Evolutionary conservation across 2,329 filamentous ascomycete genomes (phyloP).

Genomic region (Trichoderma atroviride): DNA sequence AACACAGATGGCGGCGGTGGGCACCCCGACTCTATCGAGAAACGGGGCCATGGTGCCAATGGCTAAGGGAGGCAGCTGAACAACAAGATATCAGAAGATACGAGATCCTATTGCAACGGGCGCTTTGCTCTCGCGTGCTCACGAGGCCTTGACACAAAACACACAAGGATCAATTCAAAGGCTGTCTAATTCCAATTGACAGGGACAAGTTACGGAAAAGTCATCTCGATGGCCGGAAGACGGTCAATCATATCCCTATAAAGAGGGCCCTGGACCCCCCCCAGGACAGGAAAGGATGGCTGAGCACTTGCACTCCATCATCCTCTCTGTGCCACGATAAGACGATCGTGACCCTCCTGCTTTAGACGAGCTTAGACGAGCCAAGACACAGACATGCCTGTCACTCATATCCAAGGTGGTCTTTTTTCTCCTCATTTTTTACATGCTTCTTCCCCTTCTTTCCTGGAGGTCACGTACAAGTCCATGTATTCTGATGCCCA

Average conservation of each 20-base stretch:
- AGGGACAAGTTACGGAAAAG: not conserved
- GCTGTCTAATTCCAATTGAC: not conserved
- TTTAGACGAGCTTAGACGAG: not conserved
- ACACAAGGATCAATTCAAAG: not conserved
- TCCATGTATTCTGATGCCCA: too few relatives aligned
- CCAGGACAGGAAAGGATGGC: conserved; percentile 5
- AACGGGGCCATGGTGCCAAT: conserved; percentile 9
- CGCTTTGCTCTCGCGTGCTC: not conserved
- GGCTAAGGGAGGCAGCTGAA: not conserved
- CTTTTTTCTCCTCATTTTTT: not conserved
- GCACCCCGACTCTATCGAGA: conserved; percentile 11
- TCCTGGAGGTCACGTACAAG: too few relatives aligned
- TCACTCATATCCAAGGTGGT: not conserved
- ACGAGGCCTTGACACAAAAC: not conserved
- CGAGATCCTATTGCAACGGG: not conserved
- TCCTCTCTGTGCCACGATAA: conserved; percentile 1
- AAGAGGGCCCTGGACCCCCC: not conserved
- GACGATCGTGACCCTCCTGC: conserved; percentile 14
- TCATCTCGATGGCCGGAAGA: not conserved
- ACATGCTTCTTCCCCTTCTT: not conserved
- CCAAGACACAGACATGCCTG: not conserved
- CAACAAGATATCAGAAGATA: not conserved
- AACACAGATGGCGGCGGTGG: conserved; percentile 19
- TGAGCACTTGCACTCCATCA: conserved; percentile 1
- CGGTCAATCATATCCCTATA: conserved; percentile 8